These are phyloP conservation scores for Euphorbia lathyris DNA, from an alignment of 345 rosid genomes.

Conservation along the genomic window DNA sequence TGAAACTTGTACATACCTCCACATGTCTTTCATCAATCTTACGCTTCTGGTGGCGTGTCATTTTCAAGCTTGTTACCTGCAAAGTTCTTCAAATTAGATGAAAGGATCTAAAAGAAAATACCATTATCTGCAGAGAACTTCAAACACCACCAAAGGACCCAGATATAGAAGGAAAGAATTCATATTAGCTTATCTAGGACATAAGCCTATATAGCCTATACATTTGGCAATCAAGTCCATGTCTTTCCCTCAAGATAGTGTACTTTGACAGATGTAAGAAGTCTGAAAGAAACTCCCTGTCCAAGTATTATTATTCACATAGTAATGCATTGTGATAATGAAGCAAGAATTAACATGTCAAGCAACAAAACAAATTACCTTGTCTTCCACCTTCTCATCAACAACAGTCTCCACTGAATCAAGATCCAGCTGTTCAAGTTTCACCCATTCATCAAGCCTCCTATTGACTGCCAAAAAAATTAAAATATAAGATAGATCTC, in stretches of 20 bases:
- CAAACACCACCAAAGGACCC: background rate
- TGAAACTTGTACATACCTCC: constrained; percentile 44
- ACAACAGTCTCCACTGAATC: constrained; percentile 86
- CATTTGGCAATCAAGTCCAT: background rate
- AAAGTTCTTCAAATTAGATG: constrained; percentile 8
- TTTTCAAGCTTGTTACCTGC: constrained; percentile 90
- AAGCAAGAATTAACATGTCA: too few species aligned
- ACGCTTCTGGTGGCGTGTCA: constrained; percentile 97
- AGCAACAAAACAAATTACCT: constrained; percentile 42
- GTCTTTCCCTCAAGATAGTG: background rate
- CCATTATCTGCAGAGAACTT: background rate
- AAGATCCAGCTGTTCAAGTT: constrained; percentile 88
- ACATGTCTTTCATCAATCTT: constrained; percentile 98
- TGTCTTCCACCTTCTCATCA: constrained; percentile 96
- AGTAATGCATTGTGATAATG: background rate
- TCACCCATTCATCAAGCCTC: constrained; percentile 98
- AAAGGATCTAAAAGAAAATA: background rate
- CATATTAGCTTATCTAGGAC: background rate
- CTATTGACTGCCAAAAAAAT: constrained; percentile 65
- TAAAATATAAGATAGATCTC: background rate
- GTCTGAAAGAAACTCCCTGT: background rate
- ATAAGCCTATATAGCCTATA: background rate
- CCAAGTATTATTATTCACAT: background rate
- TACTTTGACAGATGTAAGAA: background rate
- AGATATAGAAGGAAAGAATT: background rate